Evolutionary conservation across 257 asterid species (phyloP), one percentile per base, ranked within the genome.

Genomic region (Nicotiana undulata): DNA sequence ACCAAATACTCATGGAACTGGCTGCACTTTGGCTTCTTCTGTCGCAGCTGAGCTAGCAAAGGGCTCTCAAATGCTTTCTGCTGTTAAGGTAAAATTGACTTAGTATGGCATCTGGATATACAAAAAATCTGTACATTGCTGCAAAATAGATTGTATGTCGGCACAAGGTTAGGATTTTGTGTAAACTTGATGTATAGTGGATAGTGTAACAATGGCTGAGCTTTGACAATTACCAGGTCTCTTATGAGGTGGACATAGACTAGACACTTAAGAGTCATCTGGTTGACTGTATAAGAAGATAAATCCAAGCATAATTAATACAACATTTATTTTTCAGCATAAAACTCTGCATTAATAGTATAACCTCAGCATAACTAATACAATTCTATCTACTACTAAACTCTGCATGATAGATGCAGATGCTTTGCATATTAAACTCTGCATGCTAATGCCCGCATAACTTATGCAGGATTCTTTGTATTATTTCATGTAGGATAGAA

Each of bases 41-140:
- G 91, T 95, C 83, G 99, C 99, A 60, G 98, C 99, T 56, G 99
- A 93, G 89, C 88, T 95, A 70, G 98, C 99, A 59, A 95, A 85
- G 83, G 99, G 97, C 46, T 89, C 89, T 84, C 83, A 95, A 77
- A 84, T 95, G 83, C 81, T 86, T 85, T 86, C 90, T 84, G 98
- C 99, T 84, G 82, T 95, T 72, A 90, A 92, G 98, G 99, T 95
- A 79, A 26, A 26, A 80, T 86, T 79, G 77, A 40, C 46, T 76
- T 63, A 15, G 1, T 46, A 74, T 15, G 61, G 37, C 34, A 74
- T 7, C 26, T 74, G 40, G 79, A 74, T 74, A 7, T 74, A 74
- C 31, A 51, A 20, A 2, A 12, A 7, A 8, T 74, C 44, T 46
- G 16, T 49, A 13, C 26, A 24, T 15, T 74, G 16, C 61, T 74